Evolutionary conservation across 306 rosid species (phyloP).

Genomic region (Sphenostylis stenocarpa): DNA sequence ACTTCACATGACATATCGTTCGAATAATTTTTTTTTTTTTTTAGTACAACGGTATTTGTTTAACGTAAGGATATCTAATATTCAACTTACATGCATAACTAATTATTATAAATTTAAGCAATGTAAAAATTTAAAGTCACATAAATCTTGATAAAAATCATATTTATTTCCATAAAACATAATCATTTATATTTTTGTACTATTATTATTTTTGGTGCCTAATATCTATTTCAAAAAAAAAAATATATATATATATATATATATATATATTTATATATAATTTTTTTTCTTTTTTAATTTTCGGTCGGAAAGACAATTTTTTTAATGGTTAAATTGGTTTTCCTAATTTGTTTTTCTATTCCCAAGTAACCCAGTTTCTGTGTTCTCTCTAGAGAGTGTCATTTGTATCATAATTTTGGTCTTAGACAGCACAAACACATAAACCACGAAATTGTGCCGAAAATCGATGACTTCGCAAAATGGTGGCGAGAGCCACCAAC

Average conservation of each 20-base stretch:
- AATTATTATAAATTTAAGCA: neutral
- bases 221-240: neutral
- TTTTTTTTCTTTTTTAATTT: neutral
- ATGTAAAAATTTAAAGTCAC: neutral
- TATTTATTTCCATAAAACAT: neutral
- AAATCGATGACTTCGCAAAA: constrained; percentile 39
- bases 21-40: too few species aligned
- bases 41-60: too few species aligned
- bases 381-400: constrained; percentile 18
- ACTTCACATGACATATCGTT: too few species aligned
- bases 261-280: too few species aligned
- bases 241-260: too few species aligned
- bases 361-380: neutral
- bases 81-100: too few species aligned
- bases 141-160: neutral
- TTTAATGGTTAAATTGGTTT: neutral
- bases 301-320: neutral
- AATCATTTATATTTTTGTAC: neutral
- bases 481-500: constrained; percentile 32
- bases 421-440: neutral
- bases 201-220: neutral
- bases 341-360: neutral
- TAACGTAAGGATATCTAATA: too few species aligned
- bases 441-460: neutral
- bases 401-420: constrained; percentile 10